Conservation (phyloP, 345 rosid species). For the Laguncularia racemosa region DNA sequence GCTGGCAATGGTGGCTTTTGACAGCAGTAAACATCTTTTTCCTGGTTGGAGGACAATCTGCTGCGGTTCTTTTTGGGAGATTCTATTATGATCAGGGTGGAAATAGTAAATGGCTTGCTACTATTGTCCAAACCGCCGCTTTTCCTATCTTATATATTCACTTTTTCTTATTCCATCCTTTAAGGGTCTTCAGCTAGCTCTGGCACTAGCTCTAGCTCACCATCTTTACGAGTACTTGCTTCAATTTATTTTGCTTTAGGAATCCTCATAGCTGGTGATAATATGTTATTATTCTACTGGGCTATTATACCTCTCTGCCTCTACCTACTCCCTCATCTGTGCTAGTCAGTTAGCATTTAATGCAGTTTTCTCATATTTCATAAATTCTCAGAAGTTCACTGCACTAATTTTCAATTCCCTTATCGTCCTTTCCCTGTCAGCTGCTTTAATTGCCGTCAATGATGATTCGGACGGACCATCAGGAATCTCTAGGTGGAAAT, state of each 20-base stretch:
- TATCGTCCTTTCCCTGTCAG: slow-evolving; percentile 58
- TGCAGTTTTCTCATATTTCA: slow-evolving; percentile 62
- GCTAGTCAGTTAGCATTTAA: slow-evolving; percentile 74
- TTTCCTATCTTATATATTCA: slow-evolving; percentile 58
- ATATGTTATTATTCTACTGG: slow-evolving; percentile 64
- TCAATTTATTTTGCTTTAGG: slow-evolving; percentile 55
- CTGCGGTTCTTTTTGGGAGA: slow-evolving; percentile 61
- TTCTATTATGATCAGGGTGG: slow-evolving; percentile 64
- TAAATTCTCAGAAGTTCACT: slow-evolving; percentile 76
- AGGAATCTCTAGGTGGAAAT: slow-evolving; percentile 48
- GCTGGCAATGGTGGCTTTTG: slow-evolving; percentile 61
- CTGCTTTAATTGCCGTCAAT: slow-evolving; percentile 54
- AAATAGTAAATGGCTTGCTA: slow-evolving; percentile 60
- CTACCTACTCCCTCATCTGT: slow-evolving; percentile 74
- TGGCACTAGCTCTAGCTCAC: slow-evolving; percentile 10
- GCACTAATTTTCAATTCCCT: slow-evolving; percentile 47
- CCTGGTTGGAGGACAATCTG: slow-evolving; percentile 51
- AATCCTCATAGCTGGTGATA: slow-evolving; percentile 49
- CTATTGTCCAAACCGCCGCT: slow-evolving; percentile 55
- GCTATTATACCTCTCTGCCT: slow-evolving; percentile 65
- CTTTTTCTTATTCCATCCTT: slow-evolving; percentile 37
- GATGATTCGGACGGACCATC: slow-evolving; percentile 48
- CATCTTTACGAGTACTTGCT: slow-evolving; percentile 24
- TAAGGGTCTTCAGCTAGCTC: slow-evolving; percentile 22
- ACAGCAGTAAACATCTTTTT: slow-evolving; percentile 32